Percentiles rank a stretch among this genome's conserved stretches.
Evolutionary conservation across 768 basidiomycete species (phyloP).

Genomic region (Xerocomellus dryophilus): DNA sequence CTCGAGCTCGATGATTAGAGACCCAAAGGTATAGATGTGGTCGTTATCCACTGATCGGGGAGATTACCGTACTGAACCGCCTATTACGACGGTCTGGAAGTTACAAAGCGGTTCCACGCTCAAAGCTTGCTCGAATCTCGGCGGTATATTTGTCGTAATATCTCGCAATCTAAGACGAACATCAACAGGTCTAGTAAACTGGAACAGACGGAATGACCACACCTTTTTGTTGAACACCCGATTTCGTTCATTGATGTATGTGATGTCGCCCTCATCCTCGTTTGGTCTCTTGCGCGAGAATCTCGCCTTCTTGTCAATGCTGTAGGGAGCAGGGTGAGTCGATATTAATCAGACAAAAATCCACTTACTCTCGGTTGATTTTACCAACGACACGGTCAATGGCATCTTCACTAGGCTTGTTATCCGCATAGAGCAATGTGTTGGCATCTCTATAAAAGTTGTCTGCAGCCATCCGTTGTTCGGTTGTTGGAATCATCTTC

Average conservation of each 20-base stretch:
- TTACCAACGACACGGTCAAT: slow-evolving; percentile 90
- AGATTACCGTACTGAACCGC: too few species aligned
- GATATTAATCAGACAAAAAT: not conserved
- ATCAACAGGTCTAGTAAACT: not conserved
- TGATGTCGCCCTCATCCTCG: slow-evolving; percentile 94
- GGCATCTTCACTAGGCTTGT: slow-evolving; percentile 92
- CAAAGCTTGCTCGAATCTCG: slow-evolving; percentile 96
- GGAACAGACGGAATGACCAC: slow-evolving; percentile 1
- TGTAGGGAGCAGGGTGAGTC: slow-evolving; percentile 28
- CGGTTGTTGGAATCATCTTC: slow-evolving; percentile 51
- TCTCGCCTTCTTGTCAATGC: slow-evolving; percentile 86
- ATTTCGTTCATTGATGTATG: slow-evolving; percentile 98
- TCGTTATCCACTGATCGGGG: too few species aligned
- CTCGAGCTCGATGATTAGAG: not conserved
- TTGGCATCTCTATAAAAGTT: slow-evolving; percentile 92
- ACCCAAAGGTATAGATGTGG: too few species aligned
- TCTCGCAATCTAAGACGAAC: slow-evolving; percentile 66
- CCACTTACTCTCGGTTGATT: slow-evolving; percentile 87
- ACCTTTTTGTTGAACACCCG: slow-evolving; percentile 98
- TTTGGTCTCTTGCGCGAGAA: slow-evolving; percentile 87
- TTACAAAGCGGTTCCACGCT: slow-evolving; percentile 90
- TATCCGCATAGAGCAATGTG: slow-evolving; percentile 89
- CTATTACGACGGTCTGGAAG: too few species aligned
- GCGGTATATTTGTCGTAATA: slow-evolving; percentile 97
- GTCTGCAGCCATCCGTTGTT: slow-evolving; percentile 70